A percentile compares a stretch with the other conserved stretches of the same genome.
Conservation (phyloP, 495 filamentous ascomycete genomes). For the Hypoxylon intermedium region DNA sequence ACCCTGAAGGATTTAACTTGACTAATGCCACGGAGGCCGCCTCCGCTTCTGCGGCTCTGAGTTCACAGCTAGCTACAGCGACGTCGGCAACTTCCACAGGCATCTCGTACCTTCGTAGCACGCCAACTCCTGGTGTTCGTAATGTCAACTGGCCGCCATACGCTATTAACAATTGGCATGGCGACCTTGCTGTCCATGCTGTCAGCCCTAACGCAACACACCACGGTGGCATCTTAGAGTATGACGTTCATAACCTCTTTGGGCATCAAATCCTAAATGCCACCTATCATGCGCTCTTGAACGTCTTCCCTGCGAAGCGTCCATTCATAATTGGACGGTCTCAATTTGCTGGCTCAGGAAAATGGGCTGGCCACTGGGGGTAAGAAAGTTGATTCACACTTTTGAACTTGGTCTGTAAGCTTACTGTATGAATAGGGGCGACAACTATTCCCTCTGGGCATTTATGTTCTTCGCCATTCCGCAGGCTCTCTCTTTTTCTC, state of each 20-base stretch:
- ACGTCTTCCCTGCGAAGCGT: conserved; percentile 68
- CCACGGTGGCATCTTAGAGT: conserved; percentile 71
- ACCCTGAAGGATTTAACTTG: conserved; percentile 74
- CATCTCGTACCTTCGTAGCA: conserved; percentile 64
- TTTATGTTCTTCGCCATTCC: conserved; percentile 81
- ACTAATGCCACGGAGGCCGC: conserved; percentile 75
- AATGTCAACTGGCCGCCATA: conserved; percentile 83
- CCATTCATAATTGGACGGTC: conserved; percentile 88
- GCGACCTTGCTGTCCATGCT: conserved; percentile 76
- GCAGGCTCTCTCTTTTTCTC: conserved; percentile 78
- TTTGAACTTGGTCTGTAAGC: neutral
- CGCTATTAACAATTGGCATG: conserved; percentile 78
- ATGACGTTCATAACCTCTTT: conserved; percentile 81
- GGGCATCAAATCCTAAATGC: conserved; percentile 81
- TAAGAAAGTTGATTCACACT: conserved; percentile 13
- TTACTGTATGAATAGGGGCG: conserved; percentile 55
- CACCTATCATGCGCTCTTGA: conserved; percentile 75
- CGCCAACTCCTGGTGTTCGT: conserved; percentile 72
- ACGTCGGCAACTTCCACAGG: conserved; percentile 47
- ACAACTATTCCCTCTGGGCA: conserved; percentile 73
- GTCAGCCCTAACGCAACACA: conserved; percentile 82
- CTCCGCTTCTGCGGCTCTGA: conserved; percentile 57
- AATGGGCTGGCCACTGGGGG: conserved; percentile 87
- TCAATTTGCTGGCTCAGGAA: conserved; percentile 81
- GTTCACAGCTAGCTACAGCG: conserved; percentile 37